These are phyloP conservation scores for Brachypodium distachyon DNA, from an alignment of 202 grass and related monocot genomes.

Conservation along the genomic window DNA sequence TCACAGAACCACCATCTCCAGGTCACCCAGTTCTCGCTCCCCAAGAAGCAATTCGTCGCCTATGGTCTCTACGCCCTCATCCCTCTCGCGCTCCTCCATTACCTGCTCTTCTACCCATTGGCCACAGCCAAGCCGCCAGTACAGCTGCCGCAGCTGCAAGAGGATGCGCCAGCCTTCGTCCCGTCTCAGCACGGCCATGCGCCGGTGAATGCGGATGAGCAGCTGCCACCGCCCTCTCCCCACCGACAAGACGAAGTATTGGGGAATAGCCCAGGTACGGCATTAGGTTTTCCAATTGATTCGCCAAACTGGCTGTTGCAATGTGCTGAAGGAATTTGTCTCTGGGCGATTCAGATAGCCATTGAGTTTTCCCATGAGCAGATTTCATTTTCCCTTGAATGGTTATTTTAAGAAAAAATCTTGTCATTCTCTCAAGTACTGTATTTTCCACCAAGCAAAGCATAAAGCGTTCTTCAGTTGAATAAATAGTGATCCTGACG, in stretches of 20 bases:
- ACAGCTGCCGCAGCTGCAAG: not conserved
- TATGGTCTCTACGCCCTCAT: constrained; percentile 52
- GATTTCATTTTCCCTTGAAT: not conserved
- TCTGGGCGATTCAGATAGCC: not conserved
- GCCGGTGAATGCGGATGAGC: not conserved
- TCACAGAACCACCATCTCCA: constrained; percentile 17
- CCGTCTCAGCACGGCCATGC: not conserved
- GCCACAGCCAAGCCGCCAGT: not conserved
- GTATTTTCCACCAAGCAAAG: not conserved
- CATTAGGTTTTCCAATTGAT: not conserved
- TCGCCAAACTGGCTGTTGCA: not conserved
- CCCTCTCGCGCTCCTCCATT: constrained; percentile 56
- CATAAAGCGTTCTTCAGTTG: not conserved
- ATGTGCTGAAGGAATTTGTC: not conserved
- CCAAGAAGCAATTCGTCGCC: constrained; percentile 37
- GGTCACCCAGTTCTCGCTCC: not conserved
- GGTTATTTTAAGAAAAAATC: too few species aligned
- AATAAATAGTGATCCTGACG: not conserved
- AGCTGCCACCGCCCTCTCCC: not conserved
- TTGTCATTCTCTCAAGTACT: not conserved
- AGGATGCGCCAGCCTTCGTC: not conserved
- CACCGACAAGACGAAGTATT: not conserved
- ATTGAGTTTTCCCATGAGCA: not conserved
- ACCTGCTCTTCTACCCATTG: constrained; percentile 49
- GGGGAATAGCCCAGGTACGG: not conserved